Base-by-base conservation (phyloP, 1,284 basidiomycete species). In the Laetiporus sulphureus region DNA sequence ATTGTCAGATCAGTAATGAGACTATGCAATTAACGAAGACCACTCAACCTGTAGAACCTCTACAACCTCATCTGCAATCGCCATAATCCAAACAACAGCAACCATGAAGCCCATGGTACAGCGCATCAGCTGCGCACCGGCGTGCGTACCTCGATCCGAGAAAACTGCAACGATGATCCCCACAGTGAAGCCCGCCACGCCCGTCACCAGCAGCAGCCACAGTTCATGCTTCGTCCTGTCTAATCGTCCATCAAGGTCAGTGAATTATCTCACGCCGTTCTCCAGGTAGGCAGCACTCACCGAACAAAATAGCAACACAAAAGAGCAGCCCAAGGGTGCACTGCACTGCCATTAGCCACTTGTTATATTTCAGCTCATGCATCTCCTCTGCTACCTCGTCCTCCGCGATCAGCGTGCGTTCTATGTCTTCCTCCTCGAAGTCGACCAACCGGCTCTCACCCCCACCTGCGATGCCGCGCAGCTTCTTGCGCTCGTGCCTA, bases 51-150 rank as follows among this genome's bases (percentile, higher is more conserved):
- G 81, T 12, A 96, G 73, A 5, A 95, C 82, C 34, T 83, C 77
- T 20, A 96, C 91, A 2, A 94, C 91, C 61, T 96, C 90, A 59
- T 95, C 91, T 1, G 93, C 92, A 40, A 96, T 93, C 7, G 85
- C 87, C 75, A 94, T 91, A 53, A 96, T 95, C 93, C 92, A 96
- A 4, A 96, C 81, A 53, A 95, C 79, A 11, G 91, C 75, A 29
- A 94, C 84, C 23, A 83, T 63, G 64, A 97, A 97, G 1, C 93
- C 93, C 70, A 91, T 81, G 29, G 81, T 84, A 58, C 90, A 94
- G 13, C 91, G 74, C n/a, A 75, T 72, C 59, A 90, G 71, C 38
- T 79, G 73, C 41, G 79, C 77, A 2, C 74, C 63, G 1, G 74
- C 70, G 41, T 80, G 72, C 5, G 71, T 67, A 1, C 84, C 83